phyloP scores from a whole-genome alignment of 2,329 filamentous ascomycete genomes.

The Geosmithia morbida region DNA sequence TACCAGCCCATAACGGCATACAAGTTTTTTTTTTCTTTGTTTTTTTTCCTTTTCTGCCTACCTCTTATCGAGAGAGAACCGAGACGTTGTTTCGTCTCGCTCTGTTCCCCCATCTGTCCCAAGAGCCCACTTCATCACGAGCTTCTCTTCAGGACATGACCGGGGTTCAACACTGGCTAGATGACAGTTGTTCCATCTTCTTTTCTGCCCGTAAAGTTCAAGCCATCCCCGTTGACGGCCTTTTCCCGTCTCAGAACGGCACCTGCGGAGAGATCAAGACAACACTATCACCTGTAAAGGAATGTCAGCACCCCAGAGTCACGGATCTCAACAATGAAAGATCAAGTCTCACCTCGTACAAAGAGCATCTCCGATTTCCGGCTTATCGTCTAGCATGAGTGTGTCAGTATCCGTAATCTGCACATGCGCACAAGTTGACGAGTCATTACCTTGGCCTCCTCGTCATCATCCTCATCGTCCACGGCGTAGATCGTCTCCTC shows the following conservation, averaged over 20 bases:
- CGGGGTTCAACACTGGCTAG: background rate
- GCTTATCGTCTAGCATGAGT: constrained; percentile 57
- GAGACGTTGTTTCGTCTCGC: no score
- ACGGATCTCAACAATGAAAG: background rate
- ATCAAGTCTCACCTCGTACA: constrained; percentile 61
- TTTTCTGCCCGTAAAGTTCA: background rate
- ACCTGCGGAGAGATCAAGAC: constrained; percentile 55
- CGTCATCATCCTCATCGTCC: constrained; percentile 81
- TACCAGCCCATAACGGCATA: background rate
- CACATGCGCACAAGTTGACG: no score
- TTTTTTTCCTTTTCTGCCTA: no score
- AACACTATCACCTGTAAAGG: constrained; percentile 49
- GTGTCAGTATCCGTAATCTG: no score
- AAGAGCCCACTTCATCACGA: background rate
- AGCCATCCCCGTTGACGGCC: background rate
- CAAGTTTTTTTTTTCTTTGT: no score
- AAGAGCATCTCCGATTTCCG: constrained; percentile 99
- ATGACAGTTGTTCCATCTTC: background rate
- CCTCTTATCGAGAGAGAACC: no score
- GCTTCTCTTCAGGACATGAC: background rate
- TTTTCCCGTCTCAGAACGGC: constrained; percentile 16
- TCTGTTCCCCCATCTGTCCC: background rate
- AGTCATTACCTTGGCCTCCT: constrained; percentile 52
- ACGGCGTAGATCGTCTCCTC: constrained; percentile 94
- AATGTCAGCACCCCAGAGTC: constrained; percentile 8